phyloP scores from a whole-genome alignment of 2,329 filamentous ascomycete species.

The Bipolaris sorokiniana region DNA sequence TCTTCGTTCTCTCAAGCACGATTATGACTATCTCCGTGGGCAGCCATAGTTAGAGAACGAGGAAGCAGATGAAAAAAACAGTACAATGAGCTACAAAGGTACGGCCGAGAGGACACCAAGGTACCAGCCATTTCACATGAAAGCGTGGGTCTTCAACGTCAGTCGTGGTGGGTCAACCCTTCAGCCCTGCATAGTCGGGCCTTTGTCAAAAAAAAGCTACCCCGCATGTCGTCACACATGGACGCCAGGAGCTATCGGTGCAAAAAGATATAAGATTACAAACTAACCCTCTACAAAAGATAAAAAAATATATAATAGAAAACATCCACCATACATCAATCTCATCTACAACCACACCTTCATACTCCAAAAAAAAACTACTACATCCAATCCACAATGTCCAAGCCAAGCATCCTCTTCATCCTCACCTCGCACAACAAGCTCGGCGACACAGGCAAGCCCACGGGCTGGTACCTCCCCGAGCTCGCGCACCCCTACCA shows the following conservation, averaged over 20 bases:
- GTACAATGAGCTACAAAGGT: background rate
- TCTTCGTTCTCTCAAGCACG: background rate
- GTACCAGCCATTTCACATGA: background rate
- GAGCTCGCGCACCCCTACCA: constrained; percentile 50
- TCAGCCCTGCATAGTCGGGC: constrained; percentile 5
- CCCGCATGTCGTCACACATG: constrained; percentile 13
- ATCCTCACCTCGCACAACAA: constrained; percentile 69
- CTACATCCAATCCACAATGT: constrained; percentile 10
- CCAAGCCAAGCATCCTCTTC: constrained; percentile 67
- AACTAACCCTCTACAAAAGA: background rate
- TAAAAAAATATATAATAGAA: background rate
- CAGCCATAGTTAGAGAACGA: too few relatives aligned
- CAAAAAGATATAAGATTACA: background rate
- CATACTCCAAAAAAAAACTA: too few relatives aligned
- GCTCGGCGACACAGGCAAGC: constrained; percentile 52
- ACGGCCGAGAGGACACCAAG: background rate
- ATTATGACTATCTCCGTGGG: too few relatives aligned
- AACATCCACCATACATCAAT: background rate
- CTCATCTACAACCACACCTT: background rate
- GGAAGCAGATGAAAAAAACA: background rate
- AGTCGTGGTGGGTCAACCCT: background rate
- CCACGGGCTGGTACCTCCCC: constrained; percentile 72
- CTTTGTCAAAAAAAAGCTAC: constrained; percentile 4
- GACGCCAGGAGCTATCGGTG: background rate
- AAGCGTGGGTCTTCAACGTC: background rate